Evolutionary conservation across 306 rosid genomes (phyloP), one percentile per base, ranked within the genome.

Genomic region (Prunus fruticosa): DNA sequence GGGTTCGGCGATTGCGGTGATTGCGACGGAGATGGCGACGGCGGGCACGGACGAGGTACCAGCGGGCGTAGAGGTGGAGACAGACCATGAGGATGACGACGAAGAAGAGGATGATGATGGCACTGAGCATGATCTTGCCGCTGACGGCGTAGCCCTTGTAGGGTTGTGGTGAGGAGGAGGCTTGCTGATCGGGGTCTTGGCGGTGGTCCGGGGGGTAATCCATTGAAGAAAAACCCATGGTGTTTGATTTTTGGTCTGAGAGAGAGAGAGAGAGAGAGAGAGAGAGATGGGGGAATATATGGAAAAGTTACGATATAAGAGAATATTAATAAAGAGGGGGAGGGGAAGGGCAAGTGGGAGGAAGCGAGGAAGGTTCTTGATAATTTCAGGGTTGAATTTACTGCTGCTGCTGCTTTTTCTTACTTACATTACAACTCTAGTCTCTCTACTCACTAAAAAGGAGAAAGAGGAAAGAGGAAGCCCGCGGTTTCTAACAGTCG

Each of bases 51-150:
- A 66, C 71, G 46, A 86, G 80, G 72, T 80, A 82, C 82, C 88
- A 82, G 13, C 97, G 96, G 15, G 87, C 84, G 54, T 87, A 86
- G 28, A 86, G 64, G 81, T 91, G 93, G 61, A 91, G 80, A 52
- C 56, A 83, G 10, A 90, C 82, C 87, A 94, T 81, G 38, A 89
- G 80, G 53, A 88, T 2, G 57, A 92, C 79, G 6, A 94, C 79
- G 76, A 85, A 56, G 78, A 87, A 84, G 61, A 94, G 80, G 74
- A 85, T n/a, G 11, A 89, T 15, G 18, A 84, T 80, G 25, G 94
- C 79, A 68, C 70, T 68, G 16, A 94, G 79, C 96, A 94, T 88
- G 28, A 87, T 86, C 66, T 76, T 88, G 20, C 94, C 90, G 66
- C 86, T 80, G 30, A 76, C 50, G 2, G 69, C 87, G 41, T 78